Base-by-base conservation (phyloP, 495 filamentous ascomycete species). In the Haplographium delicatum region DNA sequence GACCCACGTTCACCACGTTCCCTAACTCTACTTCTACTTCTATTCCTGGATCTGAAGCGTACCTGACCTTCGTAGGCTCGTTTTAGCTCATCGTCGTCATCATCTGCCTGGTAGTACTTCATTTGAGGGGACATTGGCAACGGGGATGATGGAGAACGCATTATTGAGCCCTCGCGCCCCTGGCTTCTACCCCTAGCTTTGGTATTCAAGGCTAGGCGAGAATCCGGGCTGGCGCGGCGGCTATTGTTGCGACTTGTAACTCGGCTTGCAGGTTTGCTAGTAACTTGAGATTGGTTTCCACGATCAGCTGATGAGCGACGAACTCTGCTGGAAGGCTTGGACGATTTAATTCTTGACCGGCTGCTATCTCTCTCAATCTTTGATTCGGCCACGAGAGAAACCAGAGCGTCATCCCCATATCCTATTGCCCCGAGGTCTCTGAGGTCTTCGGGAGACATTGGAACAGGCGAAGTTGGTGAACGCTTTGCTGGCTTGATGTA, bases 401-500 rank as follows among this genome's bases (percentile, higher is more conserved):
- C 35, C 34, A 11, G 26, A 8, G 25, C 13, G 3, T 56, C 59
- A 30, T 47, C 42, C 18, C 44, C 57, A 37, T 54, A 53, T 19
- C 55, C 52, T 27, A 24, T 26, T 11, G 56, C 51, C 61, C 59
- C 56, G 26, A 59, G 40, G 19, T 54, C 41, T 27, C 56, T 78
- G 56, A 86, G 57, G 51, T 93, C 88, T 56, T 95, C 87, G 0
- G 88, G 88, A 1, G 89, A 91, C 90, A 96, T 95, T 15, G 89
- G 87, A 10, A 94, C 80, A 0, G 90, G 90, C 8, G 89, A 95
- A 35, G 88, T 91, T 4, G 89, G 90, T 5, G 90, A 95, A 4
- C 88, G 76, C 62, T 95, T 94, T 5, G 87, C 85, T 24, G 89
- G 84, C 31, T 82, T 85, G 54, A 89, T 86, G 54, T 85, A 86